A percentile compares a stretch with the other conserved stretches of the same genome.
phyloP scores from a whole-genome alignment of 805 yeast species.

The Kuraishia floccosa region DNA sequence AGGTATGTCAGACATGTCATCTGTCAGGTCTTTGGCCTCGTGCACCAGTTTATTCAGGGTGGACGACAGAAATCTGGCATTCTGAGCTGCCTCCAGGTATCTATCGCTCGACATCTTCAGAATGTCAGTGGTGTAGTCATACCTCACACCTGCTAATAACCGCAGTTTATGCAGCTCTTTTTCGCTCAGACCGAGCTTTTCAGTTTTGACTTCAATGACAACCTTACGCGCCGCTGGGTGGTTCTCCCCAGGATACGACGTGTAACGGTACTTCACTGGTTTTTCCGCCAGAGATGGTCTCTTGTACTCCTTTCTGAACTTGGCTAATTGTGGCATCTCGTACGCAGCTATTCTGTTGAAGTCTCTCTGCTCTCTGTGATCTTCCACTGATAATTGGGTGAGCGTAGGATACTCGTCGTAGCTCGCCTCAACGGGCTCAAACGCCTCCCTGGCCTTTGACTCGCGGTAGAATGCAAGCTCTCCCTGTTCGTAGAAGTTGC shows the following conservation, averaged over 20 bases:
- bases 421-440: conserved; percentile 30
- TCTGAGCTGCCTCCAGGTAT: conserved; percentile 75
- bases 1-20: conserved; percentile 72
- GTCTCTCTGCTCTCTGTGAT: conserved; percentile 65
- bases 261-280: conserved; percentile 61
- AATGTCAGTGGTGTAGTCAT: conserved; percentile 44
- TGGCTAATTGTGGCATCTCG: conserved; percentile 78
- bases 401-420: conserved; percentile 56
- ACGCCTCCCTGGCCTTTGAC: conserved; percentile 21
- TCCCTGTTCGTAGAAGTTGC: conserved; percentile 25
- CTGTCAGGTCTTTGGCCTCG: conserved; percentile 48
- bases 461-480: conserved; percentile 29
- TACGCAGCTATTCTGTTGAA: conserved; percentile 80
- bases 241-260: conserved; percentile 62
- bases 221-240: conserved; percentile 68
- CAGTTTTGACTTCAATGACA: conserved; percentile 39
- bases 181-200: conserved; percentile 39
- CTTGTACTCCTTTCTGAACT: conserved; percentile 59
- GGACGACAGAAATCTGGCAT: conserved; percentile 62
- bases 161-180: conserved; percentile 62
- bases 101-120: conserved; percentile 56
- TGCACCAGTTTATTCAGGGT: conserved; percentile 46
- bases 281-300: conserved; percentile 29
- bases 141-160: conserved; percentile 70
- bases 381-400: conserved; percentile 63